Evolutionary conservation across 179 eudicot species (phyloP).

Genomic region (Sideroxylon spinosum): DNA sequence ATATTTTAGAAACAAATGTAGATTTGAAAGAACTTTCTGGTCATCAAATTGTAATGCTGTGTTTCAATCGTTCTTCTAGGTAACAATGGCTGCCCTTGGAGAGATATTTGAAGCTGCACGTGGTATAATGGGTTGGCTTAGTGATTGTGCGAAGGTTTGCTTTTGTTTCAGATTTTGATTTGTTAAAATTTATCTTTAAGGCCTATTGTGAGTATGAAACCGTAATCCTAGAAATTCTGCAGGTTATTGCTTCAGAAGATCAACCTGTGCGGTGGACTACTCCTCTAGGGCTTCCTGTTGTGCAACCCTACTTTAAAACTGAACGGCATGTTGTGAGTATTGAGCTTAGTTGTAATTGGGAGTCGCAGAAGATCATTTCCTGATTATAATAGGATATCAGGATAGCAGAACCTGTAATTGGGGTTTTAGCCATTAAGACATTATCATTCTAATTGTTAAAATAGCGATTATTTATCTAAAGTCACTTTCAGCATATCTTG

Average conservation of each 20-base stretch:
- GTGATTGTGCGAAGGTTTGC: constrained; percentile 76
- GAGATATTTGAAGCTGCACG: constrained; percentile 79
- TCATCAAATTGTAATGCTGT: background rate
- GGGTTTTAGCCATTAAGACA: background rate
- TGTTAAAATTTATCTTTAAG: background rate
- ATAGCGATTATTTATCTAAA: background rate
- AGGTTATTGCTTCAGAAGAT: constrained; percentile 78
- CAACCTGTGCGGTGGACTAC: constrained; percentile 86
- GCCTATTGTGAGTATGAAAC: background rate
- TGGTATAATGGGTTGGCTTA: constrained; percentile 76
- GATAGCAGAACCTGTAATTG: background rate
- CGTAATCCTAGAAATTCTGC: constrained; percentile 18
- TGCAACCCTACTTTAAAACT: constrained; percentile 73
- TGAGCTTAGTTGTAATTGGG: background rate
- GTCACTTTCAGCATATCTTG: background rate
- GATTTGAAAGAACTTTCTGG: background rate
- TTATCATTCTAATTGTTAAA: background rate
- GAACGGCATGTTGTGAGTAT: constrained; percentile 58
- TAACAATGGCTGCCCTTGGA: constrained; percentile 73
- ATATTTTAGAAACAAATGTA: background rate
- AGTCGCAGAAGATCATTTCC: background rate
- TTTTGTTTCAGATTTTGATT: background rate
- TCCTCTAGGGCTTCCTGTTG: constrained; percentile 80
- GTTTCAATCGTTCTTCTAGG: constrained; percentile 28
- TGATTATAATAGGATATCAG: too few relatives aligned